Evolutionary conservation across 1,139 yeast species (phyloP).

Genomic region (Candida smagusa): DNA sequence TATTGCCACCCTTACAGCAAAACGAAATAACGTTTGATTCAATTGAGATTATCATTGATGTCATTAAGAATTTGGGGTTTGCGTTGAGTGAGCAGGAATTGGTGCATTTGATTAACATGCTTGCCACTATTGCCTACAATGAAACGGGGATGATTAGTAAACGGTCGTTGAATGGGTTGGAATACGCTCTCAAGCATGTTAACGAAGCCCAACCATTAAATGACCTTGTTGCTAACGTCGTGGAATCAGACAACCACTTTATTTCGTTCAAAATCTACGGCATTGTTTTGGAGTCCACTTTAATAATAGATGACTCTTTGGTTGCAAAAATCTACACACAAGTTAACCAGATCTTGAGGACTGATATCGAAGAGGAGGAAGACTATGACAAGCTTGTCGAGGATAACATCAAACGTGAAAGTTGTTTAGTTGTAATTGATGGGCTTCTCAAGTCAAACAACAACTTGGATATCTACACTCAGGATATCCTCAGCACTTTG

Average conservation of each 20-base stretch:
- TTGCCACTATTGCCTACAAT: constrained; percentile 39
- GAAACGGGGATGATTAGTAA: constrained; percentile 50
- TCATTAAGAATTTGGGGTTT: constrained; percentile 53
- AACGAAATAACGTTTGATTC: constrained; percentile 49
- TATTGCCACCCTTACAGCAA: constrained; percentile 11
- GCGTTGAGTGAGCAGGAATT: constrained; percentile 44
- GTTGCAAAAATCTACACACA: constrained; percentile 10
- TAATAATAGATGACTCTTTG: constrained; percentile 6
- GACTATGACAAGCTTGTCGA: constrained; percentile 35
- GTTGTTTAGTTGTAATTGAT: constrained; percentile 43
- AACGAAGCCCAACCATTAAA: constrained; percentile 12
- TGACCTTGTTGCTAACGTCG: constrained; percentile 7
- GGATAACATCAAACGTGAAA: constrained; percentile 42
- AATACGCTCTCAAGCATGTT: constrained; percentile 40
- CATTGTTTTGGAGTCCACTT: constrained; percentile 8
- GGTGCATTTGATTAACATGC: constrained; percentile 28
- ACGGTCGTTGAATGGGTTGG: constrained; percentile 55
- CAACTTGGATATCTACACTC: constrained; percentile 5
- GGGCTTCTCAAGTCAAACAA: constrained; percentile 21
- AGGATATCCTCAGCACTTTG: constrained; percentile 31
- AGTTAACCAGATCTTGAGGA: constrained; percentile 19
- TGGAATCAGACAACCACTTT: constrained; percentile 6
- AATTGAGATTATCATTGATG: constrained; percentile 61
- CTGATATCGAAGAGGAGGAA: constrained; percentile 19
- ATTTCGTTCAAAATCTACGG: constrained; percentile 11